phyloP scores from a whole-genome alignment of 1,139 yeast genomes.

The Yamadazyma spencermartinsiae region DNA sequence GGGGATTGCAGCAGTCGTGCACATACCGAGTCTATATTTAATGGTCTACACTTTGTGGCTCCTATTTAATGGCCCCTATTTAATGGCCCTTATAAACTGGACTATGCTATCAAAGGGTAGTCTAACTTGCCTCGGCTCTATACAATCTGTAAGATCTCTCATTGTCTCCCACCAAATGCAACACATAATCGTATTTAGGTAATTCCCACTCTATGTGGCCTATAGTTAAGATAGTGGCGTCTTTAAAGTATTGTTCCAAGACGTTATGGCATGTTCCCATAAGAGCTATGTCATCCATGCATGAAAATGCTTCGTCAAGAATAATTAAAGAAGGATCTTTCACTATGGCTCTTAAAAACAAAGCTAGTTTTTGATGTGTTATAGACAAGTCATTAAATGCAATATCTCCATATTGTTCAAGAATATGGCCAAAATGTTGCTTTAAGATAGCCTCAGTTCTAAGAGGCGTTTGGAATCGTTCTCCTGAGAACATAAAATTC shows the following conservation, averaged over 20 bases:
- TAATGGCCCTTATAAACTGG: too few relatives aligned
- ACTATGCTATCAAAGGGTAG: too few relatives aligned
- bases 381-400: conserved; percentile 56
- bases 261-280: conserved; percentile 65
- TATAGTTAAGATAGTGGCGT: conserved; percentile 71
- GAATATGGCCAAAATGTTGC: conserved; percentile 14
- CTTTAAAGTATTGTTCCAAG: conserved; percentile 50
- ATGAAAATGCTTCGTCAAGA: conserved; percentile 91
- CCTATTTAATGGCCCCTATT: too few relatives aligned
- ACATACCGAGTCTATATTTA: too few relatives aligned
- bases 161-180: conserved; percentile 37
- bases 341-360: conserved; percentile 73
- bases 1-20: too few relatives aligned
- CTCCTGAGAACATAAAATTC: conserved; percentile 32
- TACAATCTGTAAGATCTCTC: conserved; percentile 24
- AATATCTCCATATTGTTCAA: conserved; percentile 32
- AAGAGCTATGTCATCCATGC: conserved; percentile 68
- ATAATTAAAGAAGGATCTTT: conserved; percentile 77
- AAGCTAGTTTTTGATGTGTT: conserved; percentile 75
- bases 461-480: conserved; percentile 7
- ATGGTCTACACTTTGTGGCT: too few relatives aligned
- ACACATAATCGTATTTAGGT: conserved; percentile 35
- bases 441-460: conserved; percentile 20
- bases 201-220: conserved; percentile 69
- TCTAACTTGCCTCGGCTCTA: too few relatives aligned